Evolutionary conservation across 768 basidiomycete genomes (phyloP).

Genomic region (Suillus cothurnatus): DNA sequence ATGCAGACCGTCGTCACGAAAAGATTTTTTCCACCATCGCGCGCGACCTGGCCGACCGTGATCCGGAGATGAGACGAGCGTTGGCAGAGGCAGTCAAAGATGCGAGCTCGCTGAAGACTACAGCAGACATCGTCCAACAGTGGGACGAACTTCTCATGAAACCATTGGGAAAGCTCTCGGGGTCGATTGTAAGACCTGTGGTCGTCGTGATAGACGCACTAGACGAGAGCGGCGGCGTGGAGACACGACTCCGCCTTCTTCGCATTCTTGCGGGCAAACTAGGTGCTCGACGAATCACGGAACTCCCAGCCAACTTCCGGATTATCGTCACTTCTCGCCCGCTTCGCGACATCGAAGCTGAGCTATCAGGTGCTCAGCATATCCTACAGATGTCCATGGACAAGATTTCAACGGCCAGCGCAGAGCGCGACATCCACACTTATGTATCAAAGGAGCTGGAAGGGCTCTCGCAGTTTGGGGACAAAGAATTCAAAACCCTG

Average conservation of each 20-base stretch:
- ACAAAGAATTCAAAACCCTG: background rate
- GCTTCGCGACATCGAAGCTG: background rate
- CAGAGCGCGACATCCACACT: background rate
- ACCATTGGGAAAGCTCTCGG: constrained; percentile 8
- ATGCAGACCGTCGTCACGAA: constrained; percentile 8
- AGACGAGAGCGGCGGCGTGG: constrained; percentile 15
- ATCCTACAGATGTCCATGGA: background rate
- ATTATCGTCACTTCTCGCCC: constrained; percentile 10
- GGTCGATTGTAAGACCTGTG: constrained; percentile 19
- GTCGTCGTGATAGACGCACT: constrained; percentile 29
- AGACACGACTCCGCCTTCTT: constrained; percentile 18
- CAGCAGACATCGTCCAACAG: constrained; percentile 9
- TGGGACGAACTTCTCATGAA: constrained; percentile 20
- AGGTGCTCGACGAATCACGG: background rate
- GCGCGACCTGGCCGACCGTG: constrained; percentile 7
- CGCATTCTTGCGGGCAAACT: background rate
- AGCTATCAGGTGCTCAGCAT: background rate
- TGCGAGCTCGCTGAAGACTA: background rate
- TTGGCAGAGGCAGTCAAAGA: background rate
- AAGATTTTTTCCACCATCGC: constrained; percentile 16
- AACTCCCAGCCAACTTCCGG: constrained; percentile 14
- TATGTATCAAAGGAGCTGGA: background rate
- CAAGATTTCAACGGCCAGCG: background rate
- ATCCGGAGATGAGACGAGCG: background rate
- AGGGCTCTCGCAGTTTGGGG: background rate